A percentile compares a stretch with the other conserved stretches of the same genome.
Conservation (phyloP, 257 asterid genomes). For the Mentha longifolia region DNA sequence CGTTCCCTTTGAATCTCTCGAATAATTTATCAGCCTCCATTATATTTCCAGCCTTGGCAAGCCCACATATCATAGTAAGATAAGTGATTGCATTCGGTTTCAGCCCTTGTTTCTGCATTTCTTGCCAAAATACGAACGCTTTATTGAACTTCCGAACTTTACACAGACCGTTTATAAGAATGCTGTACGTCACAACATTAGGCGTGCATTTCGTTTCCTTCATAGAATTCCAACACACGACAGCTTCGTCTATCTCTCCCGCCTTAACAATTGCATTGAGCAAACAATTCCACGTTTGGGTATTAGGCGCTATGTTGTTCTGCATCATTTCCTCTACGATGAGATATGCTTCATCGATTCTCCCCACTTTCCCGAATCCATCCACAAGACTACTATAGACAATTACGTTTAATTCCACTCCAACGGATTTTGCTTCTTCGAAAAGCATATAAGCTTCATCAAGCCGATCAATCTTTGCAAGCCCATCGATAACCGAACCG, state of each 20-base stretch:
- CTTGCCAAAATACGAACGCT: constrained; percentile 98
- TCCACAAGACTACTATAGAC: constrained; percentile 88
- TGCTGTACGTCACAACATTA: constrained; percentile 63
- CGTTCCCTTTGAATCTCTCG: constrained; percentile 72
- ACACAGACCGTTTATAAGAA: constrained; percentile 86
- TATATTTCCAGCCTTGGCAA: constrained; percentile 90
- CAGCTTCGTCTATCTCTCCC: constrained; percentile 90
- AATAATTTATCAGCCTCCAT: constrained; percentile 73
- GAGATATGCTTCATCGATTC: constrained; percentile 95
- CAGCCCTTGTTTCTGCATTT: constrained; percentile 89
- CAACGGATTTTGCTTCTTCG: constrained; percentile 94
- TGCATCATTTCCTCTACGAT: constrained; percentile 96
- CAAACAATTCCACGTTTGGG: constrained; percentile 96
- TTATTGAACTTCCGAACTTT: constrained; percentile 86
- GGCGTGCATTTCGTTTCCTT: constrained; percentile 81
- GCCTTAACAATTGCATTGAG: constrained; percentile 94
- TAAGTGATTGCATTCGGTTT: constrained; percentile 76
- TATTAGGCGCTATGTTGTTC: constrained; percentile 64
- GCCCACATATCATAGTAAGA: constrained; percentile 92
- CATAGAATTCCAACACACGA: constrained; percentile 92
- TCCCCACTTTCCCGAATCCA: constrained; percentile 94
- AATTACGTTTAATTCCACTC: constrained; percentile 66
- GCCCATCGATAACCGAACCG: constrained; percentile 94
- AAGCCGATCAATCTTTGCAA: constrained; percentile 93
- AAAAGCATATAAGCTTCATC: constrained; percentile 98